These are phyloP conservation scores for Alloascoidea hylecoeti DNA, from an alignment of 805 yeast genomes.

Conservation along the genomic window DNA sequence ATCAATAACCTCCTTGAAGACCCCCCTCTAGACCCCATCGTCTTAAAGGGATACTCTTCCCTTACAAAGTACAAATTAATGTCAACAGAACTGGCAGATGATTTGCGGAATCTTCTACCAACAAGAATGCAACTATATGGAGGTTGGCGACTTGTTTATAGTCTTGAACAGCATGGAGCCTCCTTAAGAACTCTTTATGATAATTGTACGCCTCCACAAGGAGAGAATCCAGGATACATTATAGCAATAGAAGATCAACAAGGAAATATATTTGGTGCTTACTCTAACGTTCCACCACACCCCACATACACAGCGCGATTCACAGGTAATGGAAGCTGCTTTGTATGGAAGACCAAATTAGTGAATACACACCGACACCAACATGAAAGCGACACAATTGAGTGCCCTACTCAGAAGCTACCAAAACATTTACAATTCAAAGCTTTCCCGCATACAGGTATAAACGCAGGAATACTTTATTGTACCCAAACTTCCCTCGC, in stretches of 20 bases:
- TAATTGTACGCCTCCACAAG: constrained; percentile 28
- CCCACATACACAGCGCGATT: constrained; percentile 62
- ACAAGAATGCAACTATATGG: constrained; percentile 65
- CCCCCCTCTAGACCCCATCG: constrained; percentile 43
- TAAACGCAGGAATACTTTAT: constrained; percentile 75
- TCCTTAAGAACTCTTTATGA: constrained; percentile 69
- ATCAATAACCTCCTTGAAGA: not conserved
- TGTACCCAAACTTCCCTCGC: constrained; percentile 68
- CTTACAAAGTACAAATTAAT: constrained; percentile 47
- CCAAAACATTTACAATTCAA: constrained; percentile 37
- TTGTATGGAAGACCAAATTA: constrained; percentile 56
- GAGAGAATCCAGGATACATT: constrained; percentile 52
- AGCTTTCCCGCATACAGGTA: constrained; percentile 80
- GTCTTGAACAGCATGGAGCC: constrained; percentile 88
- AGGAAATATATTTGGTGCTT: constrained; percentile 64
- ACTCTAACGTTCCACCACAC: constrained; percentile 55
- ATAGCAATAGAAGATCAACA: constrained; percentile 54
- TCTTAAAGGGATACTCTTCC: constrained; percentile 43
- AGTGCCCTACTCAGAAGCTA: constrained; percentile 3
- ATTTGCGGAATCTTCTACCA: constrained; percentile 62
- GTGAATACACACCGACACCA: not conserved
- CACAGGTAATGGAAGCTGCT: constrained; percentile 93
- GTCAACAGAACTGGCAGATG: constrained; percentile 51
- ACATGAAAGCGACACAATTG: too few relatives aligned
- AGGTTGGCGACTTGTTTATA: constrained; percentile 66